These are phyloP conservation scores for Stylosanthes scabra DNA, from an alignment of 331 rosid genomes.

Conservation along the genomic window DNA sequence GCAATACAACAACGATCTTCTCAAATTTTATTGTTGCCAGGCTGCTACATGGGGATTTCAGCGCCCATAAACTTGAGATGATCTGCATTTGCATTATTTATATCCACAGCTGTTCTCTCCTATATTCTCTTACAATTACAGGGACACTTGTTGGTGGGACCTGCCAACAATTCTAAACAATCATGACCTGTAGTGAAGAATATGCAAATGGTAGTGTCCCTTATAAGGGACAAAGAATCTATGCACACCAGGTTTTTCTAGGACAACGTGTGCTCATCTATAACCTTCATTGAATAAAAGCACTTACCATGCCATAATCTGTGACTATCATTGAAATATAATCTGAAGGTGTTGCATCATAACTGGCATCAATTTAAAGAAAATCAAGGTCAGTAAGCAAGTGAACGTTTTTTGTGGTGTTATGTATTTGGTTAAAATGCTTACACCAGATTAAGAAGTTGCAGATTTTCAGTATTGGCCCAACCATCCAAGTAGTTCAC, in stretches of 20 bases:
- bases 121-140: conserved; percentile 70
- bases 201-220: neutral
- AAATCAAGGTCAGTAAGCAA: conserved; percentile 29
- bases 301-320: conserved; percentile 91
- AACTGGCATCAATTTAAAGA: conserved; percentile 52
- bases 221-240: neutral
- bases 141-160: conserved; percentile 81
- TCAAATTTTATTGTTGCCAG: conserved; percentile 44
- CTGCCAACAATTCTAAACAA: conserved; percentile 39
- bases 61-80: conserved; percentile 46
- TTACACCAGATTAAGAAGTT: conserved; percentile 73
- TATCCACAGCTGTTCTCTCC: conserved; percentile 58
- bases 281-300: conserved; percentile 12
- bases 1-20: conserved; percentile 45
- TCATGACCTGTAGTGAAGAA: neutral
- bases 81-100: conserved; percentile 35
- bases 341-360: conserved; percentile 85
- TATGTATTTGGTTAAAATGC: conserved; percentile 19
- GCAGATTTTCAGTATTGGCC: conserved; percentile 58
- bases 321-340: conserved; percentile 83
- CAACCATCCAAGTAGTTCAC: conserved; percentile 52
- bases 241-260: neutral
- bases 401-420: neutral
- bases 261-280: conserved; percentile 19
- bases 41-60: conserved; percentile 28